Percentiles rank a stretch among this genome's conserved stretches.
Evolutionary conservation across 2,329 filamentous ascomycete genomes (phyloP).

Genomic region (Mycosphaerella arachidis): DNA sequence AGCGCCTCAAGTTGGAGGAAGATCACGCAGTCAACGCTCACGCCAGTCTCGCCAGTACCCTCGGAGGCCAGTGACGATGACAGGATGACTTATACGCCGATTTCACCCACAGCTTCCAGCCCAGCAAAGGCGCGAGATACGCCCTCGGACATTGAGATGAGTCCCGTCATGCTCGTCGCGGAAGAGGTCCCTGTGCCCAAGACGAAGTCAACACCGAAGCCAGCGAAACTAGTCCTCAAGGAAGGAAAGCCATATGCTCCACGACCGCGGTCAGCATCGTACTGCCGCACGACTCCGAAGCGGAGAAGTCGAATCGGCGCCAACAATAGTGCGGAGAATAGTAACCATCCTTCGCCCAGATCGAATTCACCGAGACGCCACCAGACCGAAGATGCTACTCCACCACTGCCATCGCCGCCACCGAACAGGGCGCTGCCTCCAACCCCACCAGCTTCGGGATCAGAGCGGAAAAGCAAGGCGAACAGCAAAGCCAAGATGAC

Average conservation of each 20-base stretch:
- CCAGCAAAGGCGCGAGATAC: conserved; percentile 9
- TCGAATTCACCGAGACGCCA: conserved; percentile 12
- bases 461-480: conserved; percentile 22
- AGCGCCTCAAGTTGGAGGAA: conserved; percentile 30
- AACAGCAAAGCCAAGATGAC: conserved; percentile 8
- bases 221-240: conserved; percentile 28
- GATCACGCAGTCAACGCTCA: conserved; percentile 24
- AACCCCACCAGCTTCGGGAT: conserved; percentile 31
- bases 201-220: conserved; percentile 24
- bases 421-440: conserved; percentile 32
- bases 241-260: conserved; percentile 28
- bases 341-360: conserved; percentile 15
- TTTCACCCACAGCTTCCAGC: conserved; percentile 22
- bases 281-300: conserved; percentile 22
- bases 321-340: conserved; percentile 10
- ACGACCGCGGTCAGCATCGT: conserved; percentile 30
- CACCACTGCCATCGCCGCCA: conserved; percentile 32
- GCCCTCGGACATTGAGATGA: conserved; percentile 18
- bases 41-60: conserved; percentile 29
- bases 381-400: conserved; percentile 20
- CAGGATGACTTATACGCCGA: conserved; percentile 24
- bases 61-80: conserved; percentile 23
- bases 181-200: conserved; percentile 31
- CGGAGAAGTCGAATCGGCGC: conserved; percentile 20
- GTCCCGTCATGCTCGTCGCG: conserved; percentile 35